Evolutionary conservation across 352 stramenopile species (phyloP), one percentile per base, ranked within the genome.

Genomic region (Globisporangium nagaii): DNA sequence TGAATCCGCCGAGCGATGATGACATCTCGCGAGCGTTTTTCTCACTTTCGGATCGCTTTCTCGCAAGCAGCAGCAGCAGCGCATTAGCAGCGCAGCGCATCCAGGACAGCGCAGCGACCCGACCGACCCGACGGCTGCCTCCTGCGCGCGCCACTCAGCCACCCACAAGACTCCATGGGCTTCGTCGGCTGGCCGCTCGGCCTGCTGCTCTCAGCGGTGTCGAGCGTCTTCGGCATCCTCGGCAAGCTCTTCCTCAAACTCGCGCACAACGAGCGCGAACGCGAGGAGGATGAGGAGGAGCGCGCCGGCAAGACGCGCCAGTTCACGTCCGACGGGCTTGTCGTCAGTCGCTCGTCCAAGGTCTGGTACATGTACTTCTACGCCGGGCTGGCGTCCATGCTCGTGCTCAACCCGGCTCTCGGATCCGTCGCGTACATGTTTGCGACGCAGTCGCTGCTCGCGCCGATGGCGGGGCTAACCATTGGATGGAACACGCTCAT

Each of bases 401-500:
- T 93, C 11, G 76, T 90, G 25, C 51, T 92, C 49, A 92, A 92
- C 41, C 82, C 82, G 3, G 66, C 75, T 24, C 62, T 92, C 6
- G 78, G 68, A 12, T 71, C 80, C 2, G 54, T 85, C 10, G 79
- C 79, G 25, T 90, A 88, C 58, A 86, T 76, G 51, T 93, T 90
- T 45, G 82, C 82, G 20, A 84, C 82, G 24, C 82, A 89, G 60
- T 93, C 82, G 42, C 64, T 93, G 13, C 63, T 93, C 15, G 79
- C 82, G n/a, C 82, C 82, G 0, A 93, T 93, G 82, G 79, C 77
- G 11, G 82, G 82, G 1, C 71, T 93, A 44, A 89, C 79, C 9
- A 88, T 93, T 53, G 78, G 78, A 25, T 93, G 82, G 82, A 93
- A 93, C 62, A 90, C 80, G 41, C 65, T 90, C 24, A 73, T 93